Base-by-base conservation (phyloP, 345 rosid species). In the Salix arbutifolia region DNA sequence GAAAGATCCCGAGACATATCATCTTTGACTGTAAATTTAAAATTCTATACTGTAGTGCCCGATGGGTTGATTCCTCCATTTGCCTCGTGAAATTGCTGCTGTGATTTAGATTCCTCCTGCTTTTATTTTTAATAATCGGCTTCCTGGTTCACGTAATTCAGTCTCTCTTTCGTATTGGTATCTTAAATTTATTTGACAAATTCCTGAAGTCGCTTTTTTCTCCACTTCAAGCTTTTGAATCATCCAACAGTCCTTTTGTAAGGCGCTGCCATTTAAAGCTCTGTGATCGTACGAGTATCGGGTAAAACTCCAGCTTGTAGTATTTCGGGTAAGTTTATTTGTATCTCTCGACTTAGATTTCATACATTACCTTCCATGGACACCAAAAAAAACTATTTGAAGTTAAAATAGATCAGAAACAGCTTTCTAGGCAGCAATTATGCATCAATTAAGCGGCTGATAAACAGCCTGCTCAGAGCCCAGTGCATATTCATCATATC, bases 401-500 rank as follows among this genome's bases (percentile, higher is more conserved):
- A 69, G 8, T 35, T 9, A 16, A 28, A 46, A 38, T 6, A 23
- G 64, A 83, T 85, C 88, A 85, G 88, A 83, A 61, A 76, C 65
- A 76, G 89, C 89, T 88, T 88, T 86, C 91, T 84, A 88, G 91
- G 88, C 88, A 42, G 91, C 91, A 77, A 73, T 67, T 76, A 13
- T 86, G 82, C 88, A 83, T 83, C 89, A 86, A 79, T 31, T 42
- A 16, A 70, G 71, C 77, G 74, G 80, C 75, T 78, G 31, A 8
- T 1, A 56, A 38, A 46, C 79, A 79, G 77, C 74, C 80, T 26
- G 78, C 79, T 86, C 89, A 84, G 91, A 86, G 91, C 89, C 91
- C 91, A 88, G 91, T 86, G 91, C 91, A 84, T 81, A 30, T 37
- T 86, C 91, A 86, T 88, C 91, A 88, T 85, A 80, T 85, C 70